Evolutionary conservation across 768 basidiomycete genomes (phyloP).

Genomic region (Suillus ampliporus): DNA sequence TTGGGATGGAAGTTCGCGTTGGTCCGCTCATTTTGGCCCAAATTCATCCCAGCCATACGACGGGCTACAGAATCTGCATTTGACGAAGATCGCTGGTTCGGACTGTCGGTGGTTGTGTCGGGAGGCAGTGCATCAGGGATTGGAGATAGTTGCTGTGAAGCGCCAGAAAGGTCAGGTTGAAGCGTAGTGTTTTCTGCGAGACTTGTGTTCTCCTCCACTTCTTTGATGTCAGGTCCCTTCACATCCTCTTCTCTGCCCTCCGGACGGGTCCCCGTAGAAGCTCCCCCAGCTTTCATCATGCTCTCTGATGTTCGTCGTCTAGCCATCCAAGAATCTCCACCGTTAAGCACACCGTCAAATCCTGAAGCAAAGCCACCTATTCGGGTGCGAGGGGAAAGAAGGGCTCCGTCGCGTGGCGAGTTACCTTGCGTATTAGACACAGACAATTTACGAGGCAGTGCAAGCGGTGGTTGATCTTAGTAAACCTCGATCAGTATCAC

Average conservation of each 20-base stretch:
- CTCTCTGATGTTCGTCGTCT: conserved; percentile 68
- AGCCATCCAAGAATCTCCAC: conserved; percentile 72
- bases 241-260: conserved; percentile 45
- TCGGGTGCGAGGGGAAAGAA: conserved; percentile 68
- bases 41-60: conserved; percentile 21
- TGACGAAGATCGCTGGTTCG: conserved; percentile 1
- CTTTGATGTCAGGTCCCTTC: conserved; percentile 57
- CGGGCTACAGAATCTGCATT: conserved; percentile 17
- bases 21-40: conserved; percentile 18
- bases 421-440: conserved; percentile 61
- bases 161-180: conserved; percentile 14
- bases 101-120: conserved; percentile 6
- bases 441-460: conserved; percentile 71
- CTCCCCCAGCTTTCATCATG: conserved; percentile 45
- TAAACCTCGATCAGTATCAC: conserved; percentile 19
- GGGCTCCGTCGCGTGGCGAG: conserved; percentile 56
- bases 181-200: conserved; percentile 15
- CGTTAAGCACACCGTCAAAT: conserved; percentile 75
- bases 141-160: conserved; percentile 20
- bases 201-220: conserved; percentile 54
- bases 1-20: conserved; percentile 13
- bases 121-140: conserved; percentile 16
- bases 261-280: conserved; percentile 43
- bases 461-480: conserved; percentile 62
- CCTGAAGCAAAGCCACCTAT: conserved; percentile 62